These are phyloP conservation scores for Aspergillus pseudonomiae DNA, from an alignment of 2,329 filamentous ascomycete genomes.

Conservation along the genomic window DNA sequence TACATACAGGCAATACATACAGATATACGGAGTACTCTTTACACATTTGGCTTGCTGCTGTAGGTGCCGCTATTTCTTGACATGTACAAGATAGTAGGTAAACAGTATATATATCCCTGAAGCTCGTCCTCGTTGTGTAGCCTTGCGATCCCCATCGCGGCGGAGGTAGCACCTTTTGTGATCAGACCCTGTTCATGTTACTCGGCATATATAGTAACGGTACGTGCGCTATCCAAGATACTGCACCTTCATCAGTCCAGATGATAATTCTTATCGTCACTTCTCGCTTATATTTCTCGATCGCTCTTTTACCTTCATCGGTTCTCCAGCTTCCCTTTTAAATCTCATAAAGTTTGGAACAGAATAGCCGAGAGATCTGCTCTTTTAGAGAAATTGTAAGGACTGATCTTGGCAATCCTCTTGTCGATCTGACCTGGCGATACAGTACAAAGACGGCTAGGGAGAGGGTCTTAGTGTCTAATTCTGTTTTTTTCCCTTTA, in stretches of 20 bases:
- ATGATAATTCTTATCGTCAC: background rate
- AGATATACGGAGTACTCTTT: background rate
- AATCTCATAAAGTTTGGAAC: background rate
- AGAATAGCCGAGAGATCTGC: constrained; percentile 10
- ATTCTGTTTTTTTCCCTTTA: background rate
- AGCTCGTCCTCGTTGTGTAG: background rate
- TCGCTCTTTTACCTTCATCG: background rate
- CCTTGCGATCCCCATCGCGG: background rate
- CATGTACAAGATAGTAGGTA: background rate
- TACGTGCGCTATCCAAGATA: background rate
- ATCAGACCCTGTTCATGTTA: background rate
- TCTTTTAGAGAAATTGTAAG: constrained; percentile 19
- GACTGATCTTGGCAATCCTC: constrained; percentile 18
- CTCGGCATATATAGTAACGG: background rate
- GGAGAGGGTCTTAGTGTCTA: background rate
- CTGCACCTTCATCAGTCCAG: background rate
- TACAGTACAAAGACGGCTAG: background rate
- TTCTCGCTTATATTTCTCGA: background rate
- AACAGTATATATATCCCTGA: background rate
- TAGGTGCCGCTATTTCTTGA: background rate
- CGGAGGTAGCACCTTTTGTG: background rate
- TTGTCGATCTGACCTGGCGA: constrained; percentile 16
- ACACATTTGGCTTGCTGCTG: background rate
- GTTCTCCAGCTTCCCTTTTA: background rate
- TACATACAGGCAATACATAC: background rate